These are phyloP conservation scores for Madurella mycetomatis DNA, from an alignment of 2,329 filamentous ascomycete species.

Conservation along the genomic window DNA sequence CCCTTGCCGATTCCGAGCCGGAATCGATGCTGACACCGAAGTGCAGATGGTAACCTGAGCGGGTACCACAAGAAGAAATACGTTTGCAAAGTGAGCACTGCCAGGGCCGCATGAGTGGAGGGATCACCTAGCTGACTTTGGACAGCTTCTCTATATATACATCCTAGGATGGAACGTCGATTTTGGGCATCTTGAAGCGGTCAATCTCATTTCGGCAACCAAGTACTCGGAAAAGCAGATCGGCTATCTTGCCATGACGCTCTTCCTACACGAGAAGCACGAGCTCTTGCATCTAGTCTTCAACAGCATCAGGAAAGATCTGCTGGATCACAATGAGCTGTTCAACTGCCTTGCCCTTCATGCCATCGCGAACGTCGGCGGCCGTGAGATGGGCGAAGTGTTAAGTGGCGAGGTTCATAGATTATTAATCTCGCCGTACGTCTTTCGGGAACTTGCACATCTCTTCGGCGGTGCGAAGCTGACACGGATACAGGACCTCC, in stretches of 20 bases:
- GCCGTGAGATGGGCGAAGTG: conserved; percentile 95
- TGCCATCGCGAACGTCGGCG: conserved; percentile 95
- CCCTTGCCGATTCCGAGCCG: conserved; percentile 3
- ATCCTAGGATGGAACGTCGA: conserved; percentile 99
- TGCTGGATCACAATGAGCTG: conserved; percentile 91
- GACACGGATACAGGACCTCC: conserved; percentile 48
- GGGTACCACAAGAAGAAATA: conserved; percentile 99
- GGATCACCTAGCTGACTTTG: conserved; percentile 24
- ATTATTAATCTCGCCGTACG: conserved; percentile 88
- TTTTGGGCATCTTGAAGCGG: conserved; percentile 95
- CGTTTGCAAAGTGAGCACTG: conserved; percentile 74
- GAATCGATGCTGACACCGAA: conserved; percentile 26
- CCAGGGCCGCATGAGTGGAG: conserved; percentile 1
- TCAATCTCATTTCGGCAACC: conserved; percentile 91
- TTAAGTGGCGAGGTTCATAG: conserved; percentile 88
- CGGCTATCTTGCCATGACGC: conserved; percentile 92
- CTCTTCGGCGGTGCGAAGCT: conserved; percentile 3
- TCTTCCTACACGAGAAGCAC: conserved; percentile 96
- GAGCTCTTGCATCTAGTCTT: conserved; percentile 94
- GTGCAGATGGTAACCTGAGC: conserved; percentile 73
- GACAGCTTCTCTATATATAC: conserved; percentile 88
- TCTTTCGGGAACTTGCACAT: conserved; percentile 20
- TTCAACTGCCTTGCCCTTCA: conserved; percentile 96
- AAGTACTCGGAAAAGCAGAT: conserved; percentile 99
- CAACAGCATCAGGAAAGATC: conserved; percentile 96